A percentile compares a stretch with the other conserved stretches of the same genome.
phyloP scores from a whole-genome alignment of 768 basidiomycete genomes.

The Aureoboletus auriporus region DNA sequence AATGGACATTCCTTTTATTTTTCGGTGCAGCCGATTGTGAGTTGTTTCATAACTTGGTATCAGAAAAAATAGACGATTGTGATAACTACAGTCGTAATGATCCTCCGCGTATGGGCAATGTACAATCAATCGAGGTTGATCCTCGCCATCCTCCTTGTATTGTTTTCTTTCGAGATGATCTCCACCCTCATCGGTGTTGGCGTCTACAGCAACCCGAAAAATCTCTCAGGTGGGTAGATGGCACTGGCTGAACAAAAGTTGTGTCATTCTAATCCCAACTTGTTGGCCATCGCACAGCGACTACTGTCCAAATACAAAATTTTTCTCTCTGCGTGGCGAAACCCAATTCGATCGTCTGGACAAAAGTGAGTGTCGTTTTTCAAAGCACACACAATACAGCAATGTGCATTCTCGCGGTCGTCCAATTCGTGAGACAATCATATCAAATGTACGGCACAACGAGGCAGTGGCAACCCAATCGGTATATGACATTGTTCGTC shows the following conservation, averaged over 20 bases:
- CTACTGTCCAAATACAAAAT: not conserved
- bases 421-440: slow-evolving; percentile 2
- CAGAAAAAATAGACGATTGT: not conserved
- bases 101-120: slow-evolving; percentile 11
- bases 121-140: slow-evolving; percentile 9
- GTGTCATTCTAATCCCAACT: not conserved
- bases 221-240: not conserved
- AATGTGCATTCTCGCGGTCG: not conserved
- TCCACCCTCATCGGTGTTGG: not conserved
- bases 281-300: not conserved
- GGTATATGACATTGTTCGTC: slow-evolving; percentile 4
- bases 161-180: not conserved
- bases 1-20: not conserved
- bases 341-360: not conserved
- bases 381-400: not conserved
- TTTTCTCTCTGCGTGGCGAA: not conserved
- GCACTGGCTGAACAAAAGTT: not conserved
- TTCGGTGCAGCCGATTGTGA: slow-evolving; percentile 4
- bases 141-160: not conserved
- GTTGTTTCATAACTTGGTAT: not conserved
- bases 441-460: slow-evolving; percentile 1
- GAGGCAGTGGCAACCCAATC: slow-evolving; percentile 5
- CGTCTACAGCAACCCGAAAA: not conserved
- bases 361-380: not conserved
- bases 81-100: not conserved